Percentiles rank a stretch among this genome's conserved stretches.
phyloP scores from a whole-genome alignment of 805 yeast genomes.

The Ogataea methanolica region DNA sequence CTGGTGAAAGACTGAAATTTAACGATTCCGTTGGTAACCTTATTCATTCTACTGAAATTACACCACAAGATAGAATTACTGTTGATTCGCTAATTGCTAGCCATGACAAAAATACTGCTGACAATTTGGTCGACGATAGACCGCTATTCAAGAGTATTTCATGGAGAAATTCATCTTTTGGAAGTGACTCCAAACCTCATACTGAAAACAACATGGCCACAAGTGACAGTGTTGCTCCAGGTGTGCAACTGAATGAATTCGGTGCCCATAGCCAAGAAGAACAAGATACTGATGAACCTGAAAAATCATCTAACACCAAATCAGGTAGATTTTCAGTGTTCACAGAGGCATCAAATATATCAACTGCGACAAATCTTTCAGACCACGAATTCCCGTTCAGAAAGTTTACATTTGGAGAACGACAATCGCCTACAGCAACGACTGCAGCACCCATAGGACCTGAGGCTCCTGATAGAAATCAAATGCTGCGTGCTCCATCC shows the following conservation, averaged over 20 bases:
- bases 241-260: background rate
- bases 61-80: slow-evolving; percentile 16
- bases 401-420: background rate
- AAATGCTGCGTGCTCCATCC: background rate
- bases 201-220: too few species aligned
- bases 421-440: background rate
- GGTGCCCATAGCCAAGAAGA: too few species aligned
- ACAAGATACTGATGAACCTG: too few species aligned
- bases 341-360: background rate
- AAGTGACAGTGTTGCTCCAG: background rate
- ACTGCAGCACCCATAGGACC: too few species aligned
- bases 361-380: background rate
- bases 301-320: too few species aligned
- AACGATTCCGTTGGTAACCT: slow-evolving; percentile 26
- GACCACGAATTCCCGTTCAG: too few species aligned
- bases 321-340: background rate
- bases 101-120: slow-evolving; percentile 6
- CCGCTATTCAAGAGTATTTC: slow-evolving; percentile 16
- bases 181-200: too few species aligned
- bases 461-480: too few species aligned
- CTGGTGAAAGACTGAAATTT: slow-evolving; percentile 41
- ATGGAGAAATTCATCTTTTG: slow-evolving; percentile 7
- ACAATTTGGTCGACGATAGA: background rate
- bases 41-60: slow-evolving; percentile 17
- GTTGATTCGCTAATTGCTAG: slow-evolving; percentile 15